Evolutionary conservation across 208 protist species (phyloP), one percentile per base, ranked within the genome.

Genomic region (Leishmania braziliensis): DNA sequence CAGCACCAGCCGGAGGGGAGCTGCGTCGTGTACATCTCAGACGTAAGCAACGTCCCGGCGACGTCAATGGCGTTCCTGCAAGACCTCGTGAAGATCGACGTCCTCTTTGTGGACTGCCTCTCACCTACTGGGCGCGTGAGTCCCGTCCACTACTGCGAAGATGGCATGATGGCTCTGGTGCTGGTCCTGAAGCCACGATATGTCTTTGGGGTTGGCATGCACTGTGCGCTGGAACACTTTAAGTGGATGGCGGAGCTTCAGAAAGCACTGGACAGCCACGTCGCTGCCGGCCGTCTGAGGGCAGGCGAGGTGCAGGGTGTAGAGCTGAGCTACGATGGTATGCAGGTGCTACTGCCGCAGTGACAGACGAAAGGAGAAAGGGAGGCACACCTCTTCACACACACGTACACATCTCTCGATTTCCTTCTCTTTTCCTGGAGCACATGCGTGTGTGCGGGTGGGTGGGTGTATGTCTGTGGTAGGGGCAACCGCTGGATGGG

Each of bases 11-110:
- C 86, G 20, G 62, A 77, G 46, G 75, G 79, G 63, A 93, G 79
- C 75, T 96, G 94, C 70, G 91, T 95, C 1, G 94, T 90, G 65
- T 97, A 97, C 83, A 88, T 97, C 66, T 95, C 91, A 10, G 94
- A 97, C 78, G 88, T 96, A 26, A 95, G 90, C 69, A 56, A 70
- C 46, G 79, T 95, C 39, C 92, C 94, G 3, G 80, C 58, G 14
- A 78, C 79, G n/a, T 88, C 91, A 33, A 90, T 95, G 84, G 74
- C 78, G n/a, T 97, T 97, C 75, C 80, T 96, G 46, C 81, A 88
- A 20, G 85, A 92, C 76, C 88, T 96, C 62, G 89, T 91, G 23
- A 94, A 93, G 85, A 92, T 96, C 66, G 92, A 97, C 76, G 77
- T 97, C 8, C 88, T 97, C 51, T 88, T 91, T 72, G 78, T 97